These are phyloP conservation scores for Flaveria sonorensis DNA, from an alignment of 129 eudicot species.

Conservation along the genomic window DNA sequence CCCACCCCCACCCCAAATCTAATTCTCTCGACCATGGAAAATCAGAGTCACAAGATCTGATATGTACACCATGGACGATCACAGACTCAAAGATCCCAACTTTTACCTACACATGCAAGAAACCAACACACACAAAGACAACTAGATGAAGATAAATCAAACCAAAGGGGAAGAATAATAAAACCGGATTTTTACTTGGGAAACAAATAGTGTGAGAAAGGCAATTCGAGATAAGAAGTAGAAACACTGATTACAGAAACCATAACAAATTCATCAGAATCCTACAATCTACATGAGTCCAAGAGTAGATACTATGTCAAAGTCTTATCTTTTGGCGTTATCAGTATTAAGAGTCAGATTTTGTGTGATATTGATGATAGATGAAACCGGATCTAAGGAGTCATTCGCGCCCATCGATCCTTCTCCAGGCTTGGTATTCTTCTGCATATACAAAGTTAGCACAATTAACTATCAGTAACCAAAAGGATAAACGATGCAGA, in stretches of 20 bases:
- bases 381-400: conserved; percentile 40
- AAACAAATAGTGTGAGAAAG: conserved; percentile 1
- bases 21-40: no score
- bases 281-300: conserved; percentile 28
- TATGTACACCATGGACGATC: no score
- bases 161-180: background rate
- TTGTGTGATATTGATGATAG: conserved; percentile 51
- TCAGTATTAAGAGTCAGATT: conserved; percentile 47
- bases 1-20: no score
- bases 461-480: background rate
- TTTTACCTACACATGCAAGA: background rate
- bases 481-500: background rate
- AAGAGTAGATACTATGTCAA: conserved; percentile 17
- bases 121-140: background rate
- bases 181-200: background rate
- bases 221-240: background rate
- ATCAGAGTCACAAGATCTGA: no score
- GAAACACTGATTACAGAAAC: conserved; percentile 1
- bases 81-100: no score
- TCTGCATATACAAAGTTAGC: conserved; percentile 42
- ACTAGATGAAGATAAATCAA: background rate
- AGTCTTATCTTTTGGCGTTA: conserved; percentile 23
- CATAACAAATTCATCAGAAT: background rate
- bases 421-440: conserved; percentile 40
- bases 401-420: conserved; percentile 28